Conservation (phyloP, 202 grass and related monocot species). For the Setaria viridis region DNA sequence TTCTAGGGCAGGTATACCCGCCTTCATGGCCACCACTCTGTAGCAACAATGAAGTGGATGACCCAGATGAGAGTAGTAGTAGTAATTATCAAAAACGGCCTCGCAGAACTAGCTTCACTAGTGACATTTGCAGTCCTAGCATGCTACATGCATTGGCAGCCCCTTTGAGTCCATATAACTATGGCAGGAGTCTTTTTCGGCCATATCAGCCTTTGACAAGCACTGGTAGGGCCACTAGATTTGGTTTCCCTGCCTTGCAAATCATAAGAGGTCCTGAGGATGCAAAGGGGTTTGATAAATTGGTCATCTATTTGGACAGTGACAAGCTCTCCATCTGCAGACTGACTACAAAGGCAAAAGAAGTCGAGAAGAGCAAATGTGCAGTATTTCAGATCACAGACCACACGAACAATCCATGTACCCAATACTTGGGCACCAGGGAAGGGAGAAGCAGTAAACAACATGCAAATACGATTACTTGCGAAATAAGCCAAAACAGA, state of each 20-base stretch:
- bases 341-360: conserved; percentile 1
- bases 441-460: conserved; percentile 50
- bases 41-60: conserved; percentile 4
- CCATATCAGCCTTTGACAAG: conserved; percentile 18
- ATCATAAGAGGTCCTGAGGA: conserved; percentile 43
- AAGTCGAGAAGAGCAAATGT: background rate
- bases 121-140: background rate
- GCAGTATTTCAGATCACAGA: background rate
- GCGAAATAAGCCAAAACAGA: conserved; percentile 43
- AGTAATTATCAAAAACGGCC: background rate
- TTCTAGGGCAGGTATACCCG: conserved; percentile 46
- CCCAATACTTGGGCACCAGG: conserved; percentile 3
- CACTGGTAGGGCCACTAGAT: background rate
- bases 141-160: conserved; percentile 1
- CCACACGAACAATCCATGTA: background rate
- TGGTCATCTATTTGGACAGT: conserved; percentile 16
- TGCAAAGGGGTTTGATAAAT: conserved; percentile 42
- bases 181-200: background rate
- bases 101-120: background rate
- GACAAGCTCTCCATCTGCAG: conserved; percentile 11
- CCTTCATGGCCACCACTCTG: conserved; percentile 1
- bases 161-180: conserved; percentile 13
- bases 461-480: conserved; percentile 29
- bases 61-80: conserved; percentile 5
- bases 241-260: conserved; percentile 25